phyloP scores from a whole-genome alignment of 2,329 filamentous ascomycete species.

The Amphichorda felina region DNA sequence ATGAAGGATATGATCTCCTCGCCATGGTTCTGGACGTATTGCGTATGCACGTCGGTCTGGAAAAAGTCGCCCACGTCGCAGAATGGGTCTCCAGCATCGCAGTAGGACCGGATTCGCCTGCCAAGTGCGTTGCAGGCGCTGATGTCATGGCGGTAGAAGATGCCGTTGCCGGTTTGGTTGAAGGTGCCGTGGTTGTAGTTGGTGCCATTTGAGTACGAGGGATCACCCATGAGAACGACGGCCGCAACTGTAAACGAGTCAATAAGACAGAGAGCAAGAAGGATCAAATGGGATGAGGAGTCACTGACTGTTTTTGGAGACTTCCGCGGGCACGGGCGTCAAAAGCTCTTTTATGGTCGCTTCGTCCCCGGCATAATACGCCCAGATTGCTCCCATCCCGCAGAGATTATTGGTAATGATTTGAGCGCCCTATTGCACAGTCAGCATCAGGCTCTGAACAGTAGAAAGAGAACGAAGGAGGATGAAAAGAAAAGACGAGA shows the following conservation, averaged over 20 bases:
- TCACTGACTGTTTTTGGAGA: slow-evolving; percentile 8
- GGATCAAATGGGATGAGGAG: neutral
- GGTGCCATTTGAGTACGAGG: slow-evolving; percentile 7
- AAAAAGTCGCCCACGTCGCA: slow-evolving; percentile 9
- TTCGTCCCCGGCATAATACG: too few species aligned
- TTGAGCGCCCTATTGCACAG: slow-evolving; percentile 10
- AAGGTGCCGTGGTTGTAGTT: slow-evolving; percentile 7
- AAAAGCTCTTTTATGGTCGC: too few species aligned
- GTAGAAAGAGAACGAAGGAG: too few species aligned
- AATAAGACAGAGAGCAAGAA: too few species aligned
- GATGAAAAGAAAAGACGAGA: too few species aligned
- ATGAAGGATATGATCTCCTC: too few species aligned
- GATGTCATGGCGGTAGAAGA: slow-evolving; percentile 9
- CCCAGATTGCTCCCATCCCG: slow-evolving; percentile 6
- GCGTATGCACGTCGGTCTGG: neutral
- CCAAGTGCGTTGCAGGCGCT: slow-evolving; percentile 9
- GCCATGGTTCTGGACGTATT: too few species aligned
- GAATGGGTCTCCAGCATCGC: slow-evolving; percentile 12
- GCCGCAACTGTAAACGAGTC: too few species aligned
- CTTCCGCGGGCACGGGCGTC: slow-evolving; percentile 3
- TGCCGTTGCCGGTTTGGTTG: slow-evolving; percentile 8
- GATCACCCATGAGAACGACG: slow-evolving; percentile 5
- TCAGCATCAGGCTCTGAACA: neutral
- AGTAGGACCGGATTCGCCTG: slow-evolving; percentile 11
- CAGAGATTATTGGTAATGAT: slow-evolving; percentile 10